Evolutionary conservation across 352 stramenopile species (phyloP).

Genomic region (Globisporangium rhizosaccharum): DNA sequence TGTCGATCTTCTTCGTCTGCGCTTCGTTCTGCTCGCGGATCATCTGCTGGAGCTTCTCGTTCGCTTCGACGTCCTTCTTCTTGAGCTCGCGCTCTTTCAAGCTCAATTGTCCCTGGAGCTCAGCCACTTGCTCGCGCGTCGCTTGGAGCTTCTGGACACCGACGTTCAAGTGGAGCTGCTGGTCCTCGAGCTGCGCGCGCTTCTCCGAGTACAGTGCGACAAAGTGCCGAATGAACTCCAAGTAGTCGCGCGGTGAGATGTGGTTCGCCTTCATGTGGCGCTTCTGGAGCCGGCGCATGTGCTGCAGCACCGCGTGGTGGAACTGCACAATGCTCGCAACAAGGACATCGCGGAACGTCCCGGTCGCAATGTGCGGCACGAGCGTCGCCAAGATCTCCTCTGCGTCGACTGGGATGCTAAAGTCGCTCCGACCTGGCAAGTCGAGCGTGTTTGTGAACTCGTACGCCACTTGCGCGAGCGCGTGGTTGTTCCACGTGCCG

Average conservation of each 20-base stretch:
- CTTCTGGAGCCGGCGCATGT: slow-evolving; percentile 85
- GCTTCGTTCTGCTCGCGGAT: slow-evolving; percentile 98
- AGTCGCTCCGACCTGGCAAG: slow-evolving; percentile 83
- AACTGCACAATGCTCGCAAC: slow-evolving; percentile 86
- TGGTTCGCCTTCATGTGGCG: slow-evolving; percentile 86
- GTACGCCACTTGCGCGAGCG: slow-evolving; percentile 97
- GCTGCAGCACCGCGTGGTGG: slow-evolving; percentile 76
- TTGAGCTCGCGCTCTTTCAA: slow-evolving; percentile 94
- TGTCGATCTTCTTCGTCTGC: slow-evolving; percentile 95
- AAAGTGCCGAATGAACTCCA: slow-evolving; percentile 92
- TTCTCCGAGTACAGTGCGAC: slow-evolving; percentile 90
- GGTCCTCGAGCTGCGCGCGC: slow-evolving; percentile 90
- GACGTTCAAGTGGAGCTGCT: slow-evolving; percentile 98
- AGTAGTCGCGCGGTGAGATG: slow-evolving; percentile 89
- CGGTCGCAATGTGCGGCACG: slow-evolving; percentile 63
- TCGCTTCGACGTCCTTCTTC: slow-evolving; percentile 96
- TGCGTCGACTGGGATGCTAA: slow-evolving; percentile 41
- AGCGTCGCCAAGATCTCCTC: slow-evolving; percentile 44
- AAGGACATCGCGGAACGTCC: slow-evolving; percentile 72
- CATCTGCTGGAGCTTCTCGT: slow-evolving; percentile 99
- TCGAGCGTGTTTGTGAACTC: slow-evolving; percentile 96
- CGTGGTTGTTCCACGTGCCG: slow-evolving; percentile 97
- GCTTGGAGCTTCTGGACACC: slow-evolving; percentile 97
- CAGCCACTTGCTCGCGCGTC: slow-evolving; percentile 96
- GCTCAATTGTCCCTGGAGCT: slow-evolving; percentile 87